phyloP scores from a whole-genome alignment of 73 alveolate species.

The Stentor roeselii region DNA sequence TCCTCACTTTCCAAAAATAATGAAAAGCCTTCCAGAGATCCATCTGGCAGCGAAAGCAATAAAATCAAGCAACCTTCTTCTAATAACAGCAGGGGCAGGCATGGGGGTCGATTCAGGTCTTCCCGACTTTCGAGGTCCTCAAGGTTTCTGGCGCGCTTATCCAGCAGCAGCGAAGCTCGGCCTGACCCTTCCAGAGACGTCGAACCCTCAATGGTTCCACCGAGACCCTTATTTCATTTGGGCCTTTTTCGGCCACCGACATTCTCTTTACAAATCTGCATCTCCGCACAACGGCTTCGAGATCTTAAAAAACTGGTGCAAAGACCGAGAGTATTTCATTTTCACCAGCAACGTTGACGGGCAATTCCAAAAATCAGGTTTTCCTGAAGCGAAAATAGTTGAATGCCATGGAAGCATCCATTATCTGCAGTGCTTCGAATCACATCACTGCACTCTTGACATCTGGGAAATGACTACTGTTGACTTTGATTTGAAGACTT shows the following conservation, averaged over 20 bases:
- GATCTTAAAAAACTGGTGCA: conserved; percentile 37
- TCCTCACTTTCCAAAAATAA: too few relatives aligned
- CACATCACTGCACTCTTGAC: background rate
- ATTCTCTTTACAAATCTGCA: conserved; percentile 31
- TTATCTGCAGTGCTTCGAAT: conserved; percentile 36
- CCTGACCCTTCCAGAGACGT: conserved; percentile 47
- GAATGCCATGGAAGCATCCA: conserved; percentile 76
- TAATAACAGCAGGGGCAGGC: conserved; percentile 64
- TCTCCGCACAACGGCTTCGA: conserved; percentile 55
- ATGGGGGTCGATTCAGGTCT: conserved; percentile 72
- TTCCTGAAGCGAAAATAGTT: conserved; percentile 45
- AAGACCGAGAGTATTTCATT: conserved; percentile 33
- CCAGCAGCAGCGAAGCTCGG: background rate
- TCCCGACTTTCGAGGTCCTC: conserved; percentile 67
- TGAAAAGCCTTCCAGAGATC: background rate
- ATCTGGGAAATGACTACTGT: background rate
- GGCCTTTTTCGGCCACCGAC: conserved; percentile 61
- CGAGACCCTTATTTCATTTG: conserved; percentile 25
- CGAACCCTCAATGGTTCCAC: conserved; percentile 57
- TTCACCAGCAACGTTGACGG: conserved; percentile 79
- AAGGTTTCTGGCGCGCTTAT: conserved; percentile 46
- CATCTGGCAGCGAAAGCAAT: background rate
- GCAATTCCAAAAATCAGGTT: conserved; percentile 54
- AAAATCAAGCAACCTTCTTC: background rate
- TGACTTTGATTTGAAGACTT: background rate